Evolutionary conservation across 2,329 filamentous ascomycete species (phyloP).

Genomic region (Periconia sp.): DNA sequence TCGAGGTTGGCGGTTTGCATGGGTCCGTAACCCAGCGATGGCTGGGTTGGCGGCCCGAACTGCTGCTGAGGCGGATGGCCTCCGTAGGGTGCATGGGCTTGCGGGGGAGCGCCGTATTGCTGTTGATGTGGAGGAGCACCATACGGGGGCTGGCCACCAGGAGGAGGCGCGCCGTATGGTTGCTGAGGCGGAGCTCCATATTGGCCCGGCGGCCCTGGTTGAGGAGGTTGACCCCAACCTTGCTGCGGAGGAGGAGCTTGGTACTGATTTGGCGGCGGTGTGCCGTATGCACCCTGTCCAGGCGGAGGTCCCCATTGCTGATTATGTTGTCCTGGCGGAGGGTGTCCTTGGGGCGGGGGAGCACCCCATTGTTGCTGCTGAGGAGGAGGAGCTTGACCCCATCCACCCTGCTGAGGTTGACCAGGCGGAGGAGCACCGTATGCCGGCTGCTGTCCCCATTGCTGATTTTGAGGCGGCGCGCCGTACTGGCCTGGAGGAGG

Average conservation of each 20-base stretch:
- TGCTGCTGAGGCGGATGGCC: slow-evolving; percentile 39
- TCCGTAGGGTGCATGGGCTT: slow-evolving; percentile 43
- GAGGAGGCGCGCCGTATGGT: slow-evolving; percentile 21
- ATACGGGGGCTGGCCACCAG: slow-evolving; percentile 25
- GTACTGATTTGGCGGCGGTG: slow-evolving; percentile 32
- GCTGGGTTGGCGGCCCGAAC: slow-evolving; percentile 51
- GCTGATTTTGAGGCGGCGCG: no score
- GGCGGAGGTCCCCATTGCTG: slow-evolving; percentile 24
- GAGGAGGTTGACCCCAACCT: slow-evolving; percentile 12
- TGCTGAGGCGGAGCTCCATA: slow-evolving; percentile 23
- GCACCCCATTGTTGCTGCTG: not conserved
- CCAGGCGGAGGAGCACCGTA: no score
- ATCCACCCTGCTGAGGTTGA: no score
- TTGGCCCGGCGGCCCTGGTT: not conserved
- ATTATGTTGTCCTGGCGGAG: not conserved
- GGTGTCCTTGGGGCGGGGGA: not conserved
- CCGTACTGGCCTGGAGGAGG: no score
- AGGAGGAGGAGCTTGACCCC: no score
- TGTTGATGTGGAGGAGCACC: slow-evolving; percentile 36
- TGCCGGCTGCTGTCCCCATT: no score
- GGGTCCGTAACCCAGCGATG: slow-evolving; percentile 74
- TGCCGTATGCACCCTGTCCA: slow-evolving; percentile 42
- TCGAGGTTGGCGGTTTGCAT: slow-evolving; percentile 66
- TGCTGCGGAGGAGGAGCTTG: slow-evolving; percentile 33
- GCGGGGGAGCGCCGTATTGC: slow-evolving; percentile 42